A percentile compares a stretch with the other conserved stretches of the same genome.
These are phyloP conservation scores for Ziziphus jujuba DNA, from an alignment of 306 rosid genomes.

Conservation along the genomic window DNA sequence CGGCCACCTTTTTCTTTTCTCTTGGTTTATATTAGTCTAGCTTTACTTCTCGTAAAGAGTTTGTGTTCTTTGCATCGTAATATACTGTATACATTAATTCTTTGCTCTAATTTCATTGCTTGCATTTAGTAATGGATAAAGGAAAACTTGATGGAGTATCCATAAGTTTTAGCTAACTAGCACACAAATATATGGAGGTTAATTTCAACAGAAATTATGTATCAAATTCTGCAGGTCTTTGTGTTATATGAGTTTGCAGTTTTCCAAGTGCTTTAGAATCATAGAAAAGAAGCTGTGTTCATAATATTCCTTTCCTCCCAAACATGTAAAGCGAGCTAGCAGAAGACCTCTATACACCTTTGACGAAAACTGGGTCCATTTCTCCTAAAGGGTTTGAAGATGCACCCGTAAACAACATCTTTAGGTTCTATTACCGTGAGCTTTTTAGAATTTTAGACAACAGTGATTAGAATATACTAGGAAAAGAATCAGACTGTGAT, in stretches of 20 bases:
- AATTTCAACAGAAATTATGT: too few species aligned
- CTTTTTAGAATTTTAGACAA: slow-evolving; percentile 14
- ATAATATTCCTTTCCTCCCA: slow-evolving; percentile 33
- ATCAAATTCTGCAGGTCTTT: neutral
- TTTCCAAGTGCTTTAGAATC: neutral
- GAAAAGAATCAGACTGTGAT: neutral
- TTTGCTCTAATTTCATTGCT: neutral
- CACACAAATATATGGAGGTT: too few species aligned
- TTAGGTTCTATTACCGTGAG: slow-evolving; percentile 4
- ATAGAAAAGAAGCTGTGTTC: slow-evolving; percentile 19
- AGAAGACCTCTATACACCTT: neutral
- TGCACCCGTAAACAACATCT: slow-evolving; percentile 6
- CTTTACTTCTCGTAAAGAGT: neutral
- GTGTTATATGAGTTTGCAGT: neutral
- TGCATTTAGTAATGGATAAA: too few species aligned
- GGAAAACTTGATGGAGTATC: too few species aligned
- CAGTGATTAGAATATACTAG: slow-evolving; percentile 12
- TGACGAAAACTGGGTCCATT: slow-evolving; percentile 21
- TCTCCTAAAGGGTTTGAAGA: slow-evolving; percentile 2
- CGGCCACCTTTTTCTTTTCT: neutral
- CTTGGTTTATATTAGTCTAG: too few species aligned
- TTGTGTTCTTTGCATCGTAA: neutral
- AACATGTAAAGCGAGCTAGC: slow-evolving; percentile 18
- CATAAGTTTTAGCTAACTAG: too few species aligned
- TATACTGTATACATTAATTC: too few species aligned